Conservation (phyloP, 2,329 filamentous ascomycete species). For the Lasiodiplodia hormozganensis region DNA sequence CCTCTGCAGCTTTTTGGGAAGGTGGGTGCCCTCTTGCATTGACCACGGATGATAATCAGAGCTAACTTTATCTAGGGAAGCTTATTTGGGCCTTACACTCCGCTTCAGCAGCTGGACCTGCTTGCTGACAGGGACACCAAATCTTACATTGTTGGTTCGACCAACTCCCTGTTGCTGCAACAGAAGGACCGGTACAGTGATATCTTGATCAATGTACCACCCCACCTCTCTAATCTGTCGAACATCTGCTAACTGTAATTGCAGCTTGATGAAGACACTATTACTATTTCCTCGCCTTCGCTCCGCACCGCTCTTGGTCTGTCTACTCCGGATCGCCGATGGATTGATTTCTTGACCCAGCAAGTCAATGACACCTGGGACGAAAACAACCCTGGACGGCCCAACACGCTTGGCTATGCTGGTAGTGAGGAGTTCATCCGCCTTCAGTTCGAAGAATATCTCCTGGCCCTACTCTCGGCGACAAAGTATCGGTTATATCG, state of each 20-base stretch:
- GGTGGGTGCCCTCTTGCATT: conserved; percentile 52
- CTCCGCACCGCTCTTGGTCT: conserved; percentile 77
- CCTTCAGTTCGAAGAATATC: conserved; percentile 95
- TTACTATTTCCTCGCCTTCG: conserved; percentile 82
- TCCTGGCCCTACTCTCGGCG: conserved; percentile 84
- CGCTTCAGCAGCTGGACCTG: conserved; percentile 92
- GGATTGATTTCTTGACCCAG: conserved; percentile 95
- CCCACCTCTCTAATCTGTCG: no score
- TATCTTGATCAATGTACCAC: conserved; percentile 79
- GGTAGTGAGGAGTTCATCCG: conserved; percentile 98
- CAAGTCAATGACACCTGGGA: conserved; percentile 98
- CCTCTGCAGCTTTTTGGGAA: conserved; percentile 95
- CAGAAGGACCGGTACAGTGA: conserved; percentile 97
- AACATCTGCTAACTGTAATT: not conserved
- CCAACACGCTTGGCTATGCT: conserved; percentile 93
- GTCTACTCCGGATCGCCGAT: conserved; percentile 86
- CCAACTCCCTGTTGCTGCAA: conserved; percentile 90
- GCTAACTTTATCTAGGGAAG: conserved; percentile 68
- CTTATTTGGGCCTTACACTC: conserved; percentile 95
- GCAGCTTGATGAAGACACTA: conserved; percentile 80
- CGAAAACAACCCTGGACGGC: conserved; percentile 81
- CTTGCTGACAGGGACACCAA: conserved; percentile 93
- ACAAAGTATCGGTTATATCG: conserved; percentile 79
- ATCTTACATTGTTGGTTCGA: conserved; percentile 96
- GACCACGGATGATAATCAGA: no score